Percentiles rank a stretch among this genome's conserved stretches.
phyloP scores from a whole-genome alignment of 176 grass and related monocot species.

The Puya raimondii region DNA sequence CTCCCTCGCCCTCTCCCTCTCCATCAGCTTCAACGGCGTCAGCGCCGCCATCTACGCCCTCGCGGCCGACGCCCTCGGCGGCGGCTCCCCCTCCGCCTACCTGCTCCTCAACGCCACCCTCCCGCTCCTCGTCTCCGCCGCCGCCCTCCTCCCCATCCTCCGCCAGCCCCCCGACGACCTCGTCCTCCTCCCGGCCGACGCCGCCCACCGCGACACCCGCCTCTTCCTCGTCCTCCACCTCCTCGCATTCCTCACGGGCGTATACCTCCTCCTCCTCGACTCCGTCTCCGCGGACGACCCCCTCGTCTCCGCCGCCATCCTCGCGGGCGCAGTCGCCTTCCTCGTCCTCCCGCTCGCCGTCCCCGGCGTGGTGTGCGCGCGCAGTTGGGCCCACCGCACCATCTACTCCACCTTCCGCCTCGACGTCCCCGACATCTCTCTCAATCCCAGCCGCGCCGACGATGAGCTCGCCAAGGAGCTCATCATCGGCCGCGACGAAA shows the following conservation, averaged over 20 bases:
- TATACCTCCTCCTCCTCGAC: slow-evolving; percentile 63
- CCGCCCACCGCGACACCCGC: slow-evolving; percentile 26
- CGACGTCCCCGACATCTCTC: slow-evolving; percentile 16
- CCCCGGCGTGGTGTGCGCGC: slow-evolving; percentile 26
- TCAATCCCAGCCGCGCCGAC: slow-evolving; percentile 3
- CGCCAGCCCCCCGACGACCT: slow-evolving; percentile 32
- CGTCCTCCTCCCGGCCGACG: slow-evolving; percentile 12
- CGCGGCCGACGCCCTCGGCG: slow-evolving; percentile 35
- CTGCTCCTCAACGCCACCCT: slow-evolving; percentile 72
- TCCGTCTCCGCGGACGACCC: slow-evolving; percentile 28
- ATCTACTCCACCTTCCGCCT: slow-evolving; percentile 27
- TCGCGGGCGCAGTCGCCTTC: slow-evolving; percentile 55
- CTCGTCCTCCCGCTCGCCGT: slow-evolving; percentile 55
- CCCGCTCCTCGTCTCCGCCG: slow-evolving; percentile 36
- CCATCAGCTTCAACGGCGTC: slow-evolving; percentile 88
- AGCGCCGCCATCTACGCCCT: slow-evolving; percentile 77
- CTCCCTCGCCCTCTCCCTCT: slow-evolving; percentile 72
- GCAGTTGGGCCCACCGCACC: slow-evolving; percentile 24
- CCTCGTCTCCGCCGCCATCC: slow-evolving; percentile 34
- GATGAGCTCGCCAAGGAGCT: slow-evolving; percentile 23
- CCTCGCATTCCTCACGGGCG: slow-evolving; percentile 61
- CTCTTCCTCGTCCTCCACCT: slow-evolving; percentile 66
- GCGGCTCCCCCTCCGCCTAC: slow-evolving; percentile 42
- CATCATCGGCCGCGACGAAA: slow-evolving; percentile 1
- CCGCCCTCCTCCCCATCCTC: slow-evolving; percentile 53